Base-by-base conservation (phyloP, 768 basidiomycete species). In the Grammothele lineata region DNA sequence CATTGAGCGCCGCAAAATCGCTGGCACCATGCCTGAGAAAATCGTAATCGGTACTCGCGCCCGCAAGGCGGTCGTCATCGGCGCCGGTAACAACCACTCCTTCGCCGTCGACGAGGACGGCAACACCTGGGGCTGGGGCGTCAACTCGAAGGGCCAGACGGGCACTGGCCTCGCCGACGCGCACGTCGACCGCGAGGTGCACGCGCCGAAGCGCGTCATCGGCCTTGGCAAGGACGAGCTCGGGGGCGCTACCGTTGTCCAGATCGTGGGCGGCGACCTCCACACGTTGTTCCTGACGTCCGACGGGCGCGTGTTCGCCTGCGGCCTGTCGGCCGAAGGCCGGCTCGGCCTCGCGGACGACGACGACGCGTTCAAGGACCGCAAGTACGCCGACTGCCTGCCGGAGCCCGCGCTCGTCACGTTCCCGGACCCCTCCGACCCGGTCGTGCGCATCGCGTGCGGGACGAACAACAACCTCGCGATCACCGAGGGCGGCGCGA, bases 81-180 rank as follows among this genome's bases (percentile, higher is more conserved):
- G 92, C 4, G 78, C 92, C 0, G 94, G 95, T 6, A 76, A 76
- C 42, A 89, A 83, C 66, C 87, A 90, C 59, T 94, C 92, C 0
- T 97, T 96, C 59, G 94, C 93, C 3, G 81, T 97, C 47, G 86
- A 92, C 62, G 78, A 86, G 43, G 69, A 73, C 5, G 93, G 92
- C 23, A 79, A 76, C 40, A 87, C 95, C 8, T 97, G 85, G 83
- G 92, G 81, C 11, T 97, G 95, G 95, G 95, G 95, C n/a, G 72
- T 93, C 49, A 96, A 98, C 65, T 89, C 72, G 66, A 87, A 77
- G 84, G 93, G 86, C 23, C 88, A 91, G 65, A 81, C 80, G 1
- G 88, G 87, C 25, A 83, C 85, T 0, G 73, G 70, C 7, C 61
- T 65, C 51, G 57, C 71, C 70, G 65, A 71, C 70, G 58, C 61